A percentile compares a stretch with the other conserved stretches of the same genome.
Conservation (phyloP, 2,329 filamentous ascomycete species). For the Trichoderma oligosporum region DNA sequence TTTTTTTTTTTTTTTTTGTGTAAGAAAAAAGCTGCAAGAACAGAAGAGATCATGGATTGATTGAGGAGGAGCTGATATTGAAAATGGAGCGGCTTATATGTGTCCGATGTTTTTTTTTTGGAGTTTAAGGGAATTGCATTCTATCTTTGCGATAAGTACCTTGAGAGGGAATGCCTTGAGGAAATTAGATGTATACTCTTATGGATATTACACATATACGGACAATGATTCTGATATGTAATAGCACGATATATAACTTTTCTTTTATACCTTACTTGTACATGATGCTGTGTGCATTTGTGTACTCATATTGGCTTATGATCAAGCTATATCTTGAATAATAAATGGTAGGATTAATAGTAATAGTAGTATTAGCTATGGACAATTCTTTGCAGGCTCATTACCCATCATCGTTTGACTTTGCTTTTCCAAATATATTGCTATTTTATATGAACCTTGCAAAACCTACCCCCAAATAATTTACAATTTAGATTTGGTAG, state of each 20-base stretch:
- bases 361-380: neutral
- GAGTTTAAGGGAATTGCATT: constrained; percentile 11
- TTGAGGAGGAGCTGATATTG: neutral
- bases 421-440: neutral
- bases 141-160: neutral
- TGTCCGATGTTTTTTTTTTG: constrained; percentile 4
- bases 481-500: constrained; percentile 41
- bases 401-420: neutral
- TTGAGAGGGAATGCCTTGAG: neutral
- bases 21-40: neutral
- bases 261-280: neutral
- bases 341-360: constrained; percentile 4
- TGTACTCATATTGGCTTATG: neutral
- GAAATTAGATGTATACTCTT: constrained; percentile 20
- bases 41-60: neutral
- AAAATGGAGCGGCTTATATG: constrained; percentile 6
- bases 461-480: neutral
- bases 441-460: neutral
- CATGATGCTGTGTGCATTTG: neutral
- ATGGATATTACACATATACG: constrained; percentile 16
- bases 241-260: neutral
- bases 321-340: neutral
- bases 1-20: constrained; percentile 6
- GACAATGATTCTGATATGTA: neutral
- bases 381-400: neutral